Conservation (phyloP, 805 yeast species). For the Hanseniaspora thailandica region DNA sequence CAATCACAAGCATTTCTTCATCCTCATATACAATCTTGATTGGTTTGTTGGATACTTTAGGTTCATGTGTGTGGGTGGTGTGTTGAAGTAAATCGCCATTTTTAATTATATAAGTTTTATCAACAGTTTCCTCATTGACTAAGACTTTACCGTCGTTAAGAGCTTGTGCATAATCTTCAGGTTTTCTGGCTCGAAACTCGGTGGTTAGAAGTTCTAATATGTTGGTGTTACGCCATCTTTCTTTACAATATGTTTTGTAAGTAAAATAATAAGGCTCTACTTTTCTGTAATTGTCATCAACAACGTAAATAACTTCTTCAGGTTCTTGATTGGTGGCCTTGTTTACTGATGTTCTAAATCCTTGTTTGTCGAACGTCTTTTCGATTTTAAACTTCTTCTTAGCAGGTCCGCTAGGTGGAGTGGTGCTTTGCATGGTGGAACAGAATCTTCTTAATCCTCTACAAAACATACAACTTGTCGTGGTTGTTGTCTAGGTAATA, state of each 20-base stretch:
- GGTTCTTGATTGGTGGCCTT: slow-evolving; percentile 33
- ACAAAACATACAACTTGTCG: neutral
- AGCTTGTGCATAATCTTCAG: slow-evolving; percentile 48
- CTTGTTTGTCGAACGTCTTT: slow-evolving; percentile 21
- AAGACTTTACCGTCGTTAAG: slow-evolving; percentile 57
- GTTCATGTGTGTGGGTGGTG: slow-evolving; percentile 79
- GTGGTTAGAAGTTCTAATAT: slow-evolving; percentile 66
- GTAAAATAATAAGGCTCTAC: slow-evolving; percentile 82
- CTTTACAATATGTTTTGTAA: slow-evolving; percentile 80
- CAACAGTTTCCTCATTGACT: slow-evolving; percentile 56
- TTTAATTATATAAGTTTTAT: slow-evolving; percentile 49
- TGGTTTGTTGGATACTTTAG: slow-evolving; percentile 51
- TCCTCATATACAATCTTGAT: slow-evolving; percentile 63
- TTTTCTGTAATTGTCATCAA: slow-evolving; percentile 53
- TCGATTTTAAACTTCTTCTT: slow-evolving; percentile 7
- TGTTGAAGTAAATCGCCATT: slow-evolving; percentile 81
- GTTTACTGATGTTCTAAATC: slow-evolving; percentile 25
- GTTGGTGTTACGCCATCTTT: slow-evolving; percentile 80
- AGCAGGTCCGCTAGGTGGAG: neutral
- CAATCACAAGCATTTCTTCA: slow-evolving; percentile 66
- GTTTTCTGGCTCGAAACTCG: slow-evolving; percentile 75
- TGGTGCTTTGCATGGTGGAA: neutral
- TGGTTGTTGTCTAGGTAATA: too few relatives aligned
- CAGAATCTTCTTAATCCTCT: neutral
- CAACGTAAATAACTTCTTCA: slow-evolving; percentile 39